These are phyloP conservation scores for Aspergillus proliferans DNA, from an alignment of 2,329 filamentous ascomycete genomes.

Conservation along the genomic window DNA sequence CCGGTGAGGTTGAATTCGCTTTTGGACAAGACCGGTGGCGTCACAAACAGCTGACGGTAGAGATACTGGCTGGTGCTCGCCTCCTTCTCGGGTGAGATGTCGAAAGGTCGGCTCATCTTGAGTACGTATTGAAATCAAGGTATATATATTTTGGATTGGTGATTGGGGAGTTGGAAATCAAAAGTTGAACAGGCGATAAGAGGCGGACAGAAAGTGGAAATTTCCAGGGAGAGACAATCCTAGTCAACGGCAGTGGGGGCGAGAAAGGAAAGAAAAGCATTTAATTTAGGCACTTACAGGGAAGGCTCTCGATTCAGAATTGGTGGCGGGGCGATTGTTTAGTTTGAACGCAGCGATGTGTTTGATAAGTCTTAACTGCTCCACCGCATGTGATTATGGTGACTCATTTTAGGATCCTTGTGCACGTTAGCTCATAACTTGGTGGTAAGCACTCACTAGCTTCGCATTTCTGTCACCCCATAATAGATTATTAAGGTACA, in stretches of 20 bases:
- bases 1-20: conserved; percentile 29
- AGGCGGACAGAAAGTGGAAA: not conserved
- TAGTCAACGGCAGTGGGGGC: not conserved
- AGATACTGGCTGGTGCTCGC: conserved; percentile 11
- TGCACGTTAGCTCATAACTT: too few relatives aligned
- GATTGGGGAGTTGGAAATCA: not conserved
- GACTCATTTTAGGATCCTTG: too few relatives aligned
- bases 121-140: not conserved
- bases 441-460: not conserved
- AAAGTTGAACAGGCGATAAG: not conserved
- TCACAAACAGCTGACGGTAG: conserved; percentile 36
- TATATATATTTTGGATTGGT: not conserved
- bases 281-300: not conserved
- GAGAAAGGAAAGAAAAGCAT: not conserved
- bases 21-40: conserved; percentile 20
- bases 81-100: not conserved
- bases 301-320: not conserved
- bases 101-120: not conserved
- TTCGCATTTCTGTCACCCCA: not conserved
- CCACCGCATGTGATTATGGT: not conserved
- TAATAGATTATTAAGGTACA: not conserved
- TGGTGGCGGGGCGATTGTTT: too few relatives aligned
- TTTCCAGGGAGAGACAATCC: not conserved
- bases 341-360: not conserved
- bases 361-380: not conserved